phyloP scores from a whole-genome alignment of 2,329 filamentous ascomycete species.

The Teratosphaeria destructans region DNA sequence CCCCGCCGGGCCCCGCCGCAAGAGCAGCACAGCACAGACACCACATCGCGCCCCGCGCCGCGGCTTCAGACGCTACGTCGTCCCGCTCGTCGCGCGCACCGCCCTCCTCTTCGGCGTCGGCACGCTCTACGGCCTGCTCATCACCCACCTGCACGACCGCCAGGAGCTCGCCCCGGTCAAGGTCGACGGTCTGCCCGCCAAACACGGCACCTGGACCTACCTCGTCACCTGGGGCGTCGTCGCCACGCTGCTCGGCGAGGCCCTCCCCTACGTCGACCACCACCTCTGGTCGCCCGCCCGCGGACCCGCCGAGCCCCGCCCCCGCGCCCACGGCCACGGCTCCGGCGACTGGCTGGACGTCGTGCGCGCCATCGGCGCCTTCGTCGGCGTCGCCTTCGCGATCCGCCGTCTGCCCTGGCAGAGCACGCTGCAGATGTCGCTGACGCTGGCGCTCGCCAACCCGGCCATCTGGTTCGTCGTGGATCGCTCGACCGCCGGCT shows the following conservation, averaged over 20 bases:
- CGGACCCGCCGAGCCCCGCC: constrained; percentile 5
- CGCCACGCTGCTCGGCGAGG: constrained; percentile 64
- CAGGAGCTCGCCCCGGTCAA: constrained; percentile 54
- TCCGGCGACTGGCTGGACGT: constrained; percentile 54
- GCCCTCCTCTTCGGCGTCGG: constrained; percentile 65
- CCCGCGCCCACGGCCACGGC: background rate
- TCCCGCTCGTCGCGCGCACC: constrained; percentile 34
- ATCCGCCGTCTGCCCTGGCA: constrained; percentile 90
- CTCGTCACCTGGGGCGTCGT: constrained; percentile 71
- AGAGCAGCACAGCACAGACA: constrained; percentile 16
- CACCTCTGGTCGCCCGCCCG: constrained; percentile 51
- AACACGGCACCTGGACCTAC: constrained; percentile 53
- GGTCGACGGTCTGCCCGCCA: constrained; percentile 39
- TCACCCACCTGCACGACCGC: constrained; percentile 67
- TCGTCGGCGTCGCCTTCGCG: constrained; percentile 64
- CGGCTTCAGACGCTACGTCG: constrained; percentile 20
- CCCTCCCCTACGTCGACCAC: constrained; percentile 75
- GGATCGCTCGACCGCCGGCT: constrained; percentile 77
- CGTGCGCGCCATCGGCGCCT: constrained; percentile 58
- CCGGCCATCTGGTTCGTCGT: constrained; percentile 94
- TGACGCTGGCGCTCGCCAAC: constrained; percentile 82
- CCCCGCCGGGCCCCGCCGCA: constrained; percentile 9
- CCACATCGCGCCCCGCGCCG: constrained; percentile 8
- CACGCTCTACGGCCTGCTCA: constrained; percentile 69
- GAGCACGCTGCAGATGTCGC: constrained; percentile 83